A percentile compares a stretch with the other conserved stretches of the same genome.
These are phyloP conservation scores for Fomitopsis betulina DNA, from an alignment of 1,284 basidiomycete genomes.

Conservation along the genomic window DNA sequence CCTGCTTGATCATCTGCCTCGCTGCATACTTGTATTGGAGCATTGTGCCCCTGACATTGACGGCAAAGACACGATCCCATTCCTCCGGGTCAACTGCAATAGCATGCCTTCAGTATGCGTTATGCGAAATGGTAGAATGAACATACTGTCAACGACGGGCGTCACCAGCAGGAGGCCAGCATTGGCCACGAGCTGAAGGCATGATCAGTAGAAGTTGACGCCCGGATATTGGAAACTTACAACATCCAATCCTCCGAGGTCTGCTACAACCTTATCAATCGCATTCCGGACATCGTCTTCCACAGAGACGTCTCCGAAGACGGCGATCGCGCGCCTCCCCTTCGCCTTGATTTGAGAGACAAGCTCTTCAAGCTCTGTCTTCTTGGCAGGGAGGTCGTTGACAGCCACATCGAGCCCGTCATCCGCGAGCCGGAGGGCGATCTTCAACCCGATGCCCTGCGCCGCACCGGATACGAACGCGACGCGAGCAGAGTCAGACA, in stretches of 20 bases:
- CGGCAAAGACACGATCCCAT: slow-evolving; percentile 22
- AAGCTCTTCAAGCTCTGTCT: slow-evolving; percentile 19
- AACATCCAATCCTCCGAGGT: slow-evolving; percentile 11
- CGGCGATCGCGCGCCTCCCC: slow-evolving; percentile 22
- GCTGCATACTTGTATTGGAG: slow-evolving; percentile 33
- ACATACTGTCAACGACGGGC: slow-evolving; percentile 20
- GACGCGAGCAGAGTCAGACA: slow-evolving; percentile 1
- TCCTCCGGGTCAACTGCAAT: slow-evolving; percentile 19
- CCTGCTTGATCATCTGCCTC: slow-evolving; percentile 30
- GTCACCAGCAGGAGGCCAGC: slow-evolving; percentile 23
- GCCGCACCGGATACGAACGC: slow-evolving; percentile 33
- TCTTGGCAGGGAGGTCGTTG: slow-evolving; percentile 29
- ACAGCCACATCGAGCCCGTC: slow-evolving; percentile 38
- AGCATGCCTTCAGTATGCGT: not conserved
- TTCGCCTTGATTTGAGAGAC: slow-evolving; percentile 24
- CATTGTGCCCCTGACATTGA: slow-evolving; percentile 31
- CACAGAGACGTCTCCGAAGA: slow-evolving; percentile 30
- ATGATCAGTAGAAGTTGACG: not conserved
- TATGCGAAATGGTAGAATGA: not conserved
- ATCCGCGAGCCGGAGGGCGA: slow-evolving; percentile 34
- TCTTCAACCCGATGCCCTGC: slow-evolving; percentile 35
- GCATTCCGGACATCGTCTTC: slow-evolving; percentile 33
- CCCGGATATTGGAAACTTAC: not conserved
- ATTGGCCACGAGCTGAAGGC: slow-evolving; percentile 28
- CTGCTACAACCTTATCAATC: slow-evolving; percentile 18